phyloP scores from a whole-genome alignment of 106 monocot species.

The Dioscorea zingiberensis region DNA sequence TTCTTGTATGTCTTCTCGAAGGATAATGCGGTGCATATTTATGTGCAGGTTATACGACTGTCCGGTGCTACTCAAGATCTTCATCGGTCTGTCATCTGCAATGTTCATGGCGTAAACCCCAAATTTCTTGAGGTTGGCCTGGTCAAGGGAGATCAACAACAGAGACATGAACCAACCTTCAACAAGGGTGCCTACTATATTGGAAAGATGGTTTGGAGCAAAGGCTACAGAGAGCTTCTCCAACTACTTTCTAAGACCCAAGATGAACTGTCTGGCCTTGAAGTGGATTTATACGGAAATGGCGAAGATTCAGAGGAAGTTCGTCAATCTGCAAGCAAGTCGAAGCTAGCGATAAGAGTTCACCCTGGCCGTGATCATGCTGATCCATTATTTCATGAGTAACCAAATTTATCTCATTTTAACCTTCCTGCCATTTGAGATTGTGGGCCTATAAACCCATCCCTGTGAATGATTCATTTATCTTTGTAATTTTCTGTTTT shows the following conservation, averaged over 20 bases:
- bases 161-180: conserved; percentile 38
- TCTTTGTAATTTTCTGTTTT: not conserved
- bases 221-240: conserved; percentile 85
- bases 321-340: conserved; percentile 30
- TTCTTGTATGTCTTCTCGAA: not conserved
- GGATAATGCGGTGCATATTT: not conserved
- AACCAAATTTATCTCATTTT: not conserved
- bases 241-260: conserved; percentile 51
- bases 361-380: conserved; percentile 84
- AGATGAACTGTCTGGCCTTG: conserved; percentile 42
- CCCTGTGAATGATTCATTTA: too few species aligned
- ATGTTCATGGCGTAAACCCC: conserved; percentile 97
- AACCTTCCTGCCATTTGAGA: too few species aligned
- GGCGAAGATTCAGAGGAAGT: conserved; percentile 79
- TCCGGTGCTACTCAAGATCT: conserved; percentile 95
- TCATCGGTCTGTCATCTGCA: conserved; percentile 81
- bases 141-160: conserved; percentile 33
- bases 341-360: conserved; percentile 42
- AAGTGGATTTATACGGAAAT: conserved; percentile 76
- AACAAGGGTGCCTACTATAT: conserved; percentile 75
- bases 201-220: conserved; percentile 91
- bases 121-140: conserved; percentile 80
- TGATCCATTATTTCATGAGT: conserved; percentile 80
- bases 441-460: too few species aligned
- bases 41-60: conserved; percentile 69